Base-by-base conservation (phyloP, 352 stramenopile species). In the Detonula confervacea region DNA sequence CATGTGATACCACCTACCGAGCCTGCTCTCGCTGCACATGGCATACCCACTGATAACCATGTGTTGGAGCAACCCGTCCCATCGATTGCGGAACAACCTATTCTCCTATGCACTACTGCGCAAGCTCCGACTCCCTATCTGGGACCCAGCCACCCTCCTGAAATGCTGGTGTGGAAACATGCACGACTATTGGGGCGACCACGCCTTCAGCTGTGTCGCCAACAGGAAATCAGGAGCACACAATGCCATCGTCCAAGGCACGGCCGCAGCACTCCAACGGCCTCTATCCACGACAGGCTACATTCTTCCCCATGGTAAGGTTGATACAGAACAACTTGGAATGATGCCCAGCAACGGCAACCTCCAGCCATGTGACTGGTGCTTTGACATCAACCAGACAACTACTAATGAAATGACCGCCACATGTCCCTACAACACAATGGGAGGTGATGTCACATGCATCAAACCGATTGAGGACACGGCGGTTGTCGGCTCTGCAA, bases 41-140 rank as follows among this genome's bases (percentile, higher is more conserved):
- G 71, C 73, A n/a, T 82, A 77, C 18, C 65, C 73, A 14, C 33
- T 82, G 3, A 66, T 82, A 22, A 4, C 6, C 1, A 82, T 82
- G 73, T 73, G 0, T 0, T 8, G 66, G 0, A 77, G 66, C 37
- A 35, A 27, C 18, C 12, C 44, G 0, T 42, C 14, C 0, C 27
- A 82, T n/a, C 56, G 56, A 2, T 30, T 69, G 3, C 12, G 8
- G 8, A 76, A 76, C n/a, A n/a, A 52, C 20, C 51, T 39, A 7
- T 49, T 49, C 39, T 3, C 4, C 4, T 16, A n/a, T 16, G 57
- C 30, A 33, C 9, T 77, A 1, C 52, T 61, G 7, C 39, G 59
- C 1, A 81, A 81, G 46, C 57, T 81, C 4, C 35, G 44, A n/a
- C 56, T 81, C 0, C 35, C 52, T 16, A 8, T 80, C 1, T 74